Conservation (phyloP, 306 rosid genomes). For the Quercus dentata region DNA sequence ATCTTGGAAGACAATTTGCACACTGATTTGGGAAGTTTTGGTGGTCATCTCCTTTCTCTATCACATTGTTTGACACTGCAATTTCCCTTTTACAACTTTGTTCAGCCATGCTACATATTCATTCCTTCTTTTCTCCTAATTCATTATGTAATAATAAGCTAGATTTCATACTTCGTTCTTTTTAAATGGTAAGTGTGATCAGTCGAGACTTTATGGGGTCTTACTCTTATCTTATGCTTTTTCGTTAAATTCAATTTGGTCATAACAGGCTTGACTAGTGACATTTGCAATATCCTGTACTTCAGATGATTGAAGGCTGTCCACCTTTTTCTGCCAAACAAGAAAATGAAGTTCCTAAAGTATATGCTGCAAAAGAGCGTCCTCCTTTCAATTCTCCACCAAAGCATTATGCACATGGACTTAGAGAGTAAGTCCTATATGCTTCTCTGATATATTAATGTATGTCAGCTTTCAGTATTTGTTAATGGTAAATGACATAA, state of each 20-base stretch:
- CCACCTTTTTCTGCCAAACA: slow-evolving; percentile 63
- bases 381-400: slow-evolving; percentile 82
- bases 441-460: slow-evolving; percentile 18
- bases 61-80: neutral
- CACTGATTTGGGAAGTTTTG: neutral
- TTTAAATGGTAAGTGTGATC: neutral
- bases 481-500: neutral
- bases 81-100: neutral
- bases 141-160: neutral
- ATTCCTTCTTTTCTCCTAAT: neutral
- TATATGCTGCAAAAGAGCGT: slow-evolving; percentile 60
- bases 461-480: neutral
- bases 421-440: slow-evolving; percentile 57
- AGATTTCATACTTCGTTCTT: neutral
- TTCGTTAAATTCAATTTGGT: neutral
- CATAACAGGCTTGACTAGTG: slow-evolving; percentile 20
- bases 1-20: neutral
- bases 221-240: neutral
- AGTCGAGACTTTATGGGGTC: neutral
- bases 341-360: slow-evolving; percentile 68
- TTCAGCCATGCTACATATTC: neutral
- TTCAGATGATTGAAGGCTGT: slow-evolving; percentile 90
- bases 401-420: slow-evolving; percentile 71
- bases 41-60: neutral
- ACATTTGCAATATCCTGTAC: slow-evolving; percentile 25